A percentile compares a stretch with the other conserved stretches of the same genome.
Evolutionary conservation across 2,329 filamentous ascomycete genomes (phyloP).

Genomic region (Botrytis aclada): DNA sequence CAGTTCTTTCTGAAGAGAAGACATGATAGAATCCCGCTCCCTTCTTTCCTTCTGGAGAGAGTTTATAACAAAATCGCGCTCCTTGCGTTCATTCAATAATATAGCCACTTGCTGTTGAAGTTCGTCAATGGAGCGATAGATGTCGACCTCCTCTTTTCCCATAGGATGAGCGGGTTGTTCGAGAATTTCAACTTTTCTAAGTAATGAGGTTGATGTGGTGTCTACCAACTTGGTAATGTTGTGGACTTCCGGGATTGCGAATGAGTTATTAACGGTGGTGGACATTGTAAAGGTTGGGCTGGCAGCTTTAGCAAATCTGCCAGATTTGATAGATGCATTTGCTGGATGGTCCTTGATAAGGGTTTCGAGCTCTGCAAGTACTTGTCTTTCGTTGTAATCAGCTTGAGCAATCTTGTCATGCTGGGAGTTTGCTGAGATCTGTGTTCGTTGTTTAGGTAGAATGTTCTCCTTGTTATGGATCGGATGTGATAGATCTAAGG

Average conservation of each 20-base stretch:
- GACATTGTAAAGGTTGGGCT: constrained; percentile 15
- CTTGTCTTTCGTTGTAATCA: constrained; percentile 15
- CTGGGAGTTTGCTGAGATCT: not conserved
- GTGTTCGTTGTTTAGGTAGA: constrained; percentile 22
- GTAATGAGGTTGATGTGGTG: constrained; percentile 9
- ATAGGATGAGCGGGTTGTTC: not conserved
- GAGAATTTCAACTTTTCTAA: not conserved
- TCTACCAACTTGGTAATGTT: constrained; percentile 14
- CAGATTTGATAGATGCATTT: constrained; percentile 1
- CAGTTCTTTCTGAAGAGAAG: not conserved
- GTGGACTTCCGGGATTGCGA: constrained; percentile 5
- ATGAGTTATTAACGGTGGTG: constrained; percentile 9
- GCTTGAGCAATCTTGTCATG: constrained; percentile 2
- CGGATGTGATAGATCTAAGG: not conserved
- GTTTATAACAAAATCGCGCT: constrained; percentile 2
- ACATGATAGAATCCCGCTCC: not conserved
- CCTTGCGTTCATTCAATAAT: constrained; percentile 11
- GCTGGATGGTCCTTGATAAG: constrained; percentile 14
- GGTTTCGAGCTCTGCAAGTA: constrained; percentile 10
- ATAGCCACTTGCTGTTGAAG: constrained; percentile 12
- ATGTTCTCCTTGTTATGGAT: constrained; percentile 27
- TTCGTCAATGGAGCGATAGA: constrained; percentile 11
- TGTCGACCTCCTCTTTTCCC: constrained; percentile 12
- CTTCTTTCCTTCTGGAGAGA: not conserved
- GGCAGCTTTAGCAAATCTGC: constrained; percentile 1